Percentiles rank a stretch among this genome's conserved stretches.
phyloP scores from a whole-genome alignment of 768 basidiomycete genomes.

The Harrya chromipes region DNA sequence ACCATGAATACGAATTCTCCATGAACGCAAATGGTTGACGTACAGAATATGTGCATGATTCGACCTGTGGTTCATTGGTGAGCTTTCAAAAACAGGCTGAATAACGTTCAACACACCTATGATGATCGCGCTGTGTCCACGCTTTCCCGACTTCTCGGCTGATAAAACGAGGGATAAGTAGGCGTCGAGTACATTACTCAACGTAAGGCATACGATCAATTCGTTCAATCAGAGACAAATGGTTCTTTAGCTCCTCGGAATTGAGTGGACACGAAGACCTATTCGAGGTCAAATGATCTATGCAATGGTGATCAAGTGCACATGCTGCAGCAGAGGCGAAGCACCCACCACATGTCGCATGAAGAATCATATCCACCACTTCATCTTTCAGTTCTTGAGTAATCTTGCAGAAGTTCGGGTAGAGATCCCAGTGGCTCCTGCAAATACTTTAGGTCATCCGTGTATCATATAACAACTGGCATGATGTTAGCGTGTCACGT shows the following conservation, averaged over 20 bases:
- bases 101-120: constrained; percentile 14
- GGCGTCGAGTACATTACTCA: neutral
- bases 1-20: neutral
- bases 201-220: constrained; percentile 19
- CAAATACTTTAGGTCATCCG: neutral
- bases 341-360: constrained; percentile 26
- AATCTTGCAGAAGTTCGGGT: constrained; percentile 26
- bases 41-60: constrained; percentile 31
- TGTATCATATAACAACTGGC: neutral
- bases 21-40: neutral
- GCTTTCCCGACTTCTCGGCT: constrained; percentile 12
- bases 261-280: constrained; percentile 25
- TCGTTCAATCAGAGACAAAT: constrained; percentile 25
- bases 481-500: constrained; percentile 5
- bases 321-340: neutral
- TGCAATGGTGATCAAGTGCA: neutral
- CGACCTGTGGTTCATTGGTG: constrained; percentile 22
- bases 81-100: neutral
- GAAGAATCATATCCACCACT: constrained; percentile 24
- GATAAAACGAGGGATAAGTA: neutral
- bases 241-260: constrained; percentile 16
- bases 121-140: constrained; percentile 19
- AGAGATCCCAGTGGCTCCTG: constrained; percentile 38
- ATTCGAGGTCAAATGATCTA: constrained; percentile 29
- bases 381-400: constrained; percentile 28